Percentiles rank a stretch among this genome's conserved stretches.
phyloP scores from a whole-genome alignment of 2,329 filamentous ascomycete genomes.

The Sporothrix protearum region DNA sequence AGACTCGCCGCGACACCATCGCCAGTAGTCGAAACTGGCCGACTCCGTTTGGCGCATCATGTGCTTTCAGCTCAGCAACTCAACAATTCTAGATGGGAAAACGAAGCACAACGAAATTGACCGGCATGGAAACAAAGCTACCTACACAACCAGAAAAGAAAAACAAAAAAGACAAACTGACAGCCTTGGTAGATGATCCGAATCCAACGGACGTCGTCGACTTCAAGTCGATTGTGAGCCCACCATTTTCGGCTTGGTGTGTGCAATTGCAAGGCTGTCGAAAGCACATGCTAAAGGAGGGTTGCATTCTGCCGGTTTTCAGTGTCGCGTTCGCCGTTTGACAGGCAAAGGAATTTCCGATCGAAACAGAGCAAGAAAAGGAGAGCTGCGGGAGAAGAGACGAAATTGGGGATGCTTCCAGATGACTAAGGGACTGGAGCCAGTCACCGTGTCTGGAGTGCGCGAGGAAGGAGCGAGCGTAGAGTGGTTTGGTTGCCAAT shows the following conservation, averaged over 20 bases:
- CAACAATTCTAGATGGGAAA: background rate
- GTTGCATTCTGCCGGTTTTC: background rate
- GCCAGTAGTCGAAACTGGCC: background rate
- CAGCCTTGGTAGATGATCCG: background rate
- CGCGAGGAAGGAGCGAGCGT: background rate
- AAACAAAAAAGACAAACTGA: background rate
- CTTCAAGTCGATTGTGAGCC: background rate
- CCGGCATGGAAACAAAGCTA: background rate
- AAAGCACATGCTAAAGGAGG: background rate
- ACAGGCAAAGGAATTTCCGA: background rate
- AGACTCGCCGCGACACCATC: background rate
- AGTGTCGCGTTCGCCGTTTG: background rate
- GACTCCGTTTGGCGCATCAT: background rate
- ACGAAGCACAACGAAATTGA: background rate
- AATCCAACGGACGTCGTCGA: background rate
- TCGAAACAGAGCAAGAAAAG: background rate
- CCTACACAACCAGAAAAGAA: background rate
- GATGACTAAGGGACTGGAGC: background rate
- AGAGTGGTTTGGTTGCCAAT: background rate
- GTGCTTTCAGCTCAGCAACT: background rate
- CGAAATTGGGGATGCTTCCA: background rate
- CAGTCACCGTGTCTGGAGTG: background rate
- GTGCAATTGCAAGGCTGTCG: background rate
- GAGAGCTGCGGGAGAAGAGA: background rate
- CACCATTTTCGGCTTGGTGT: background rate